These are phyloP conservation scores for Xylaria multiplex DNA, from an alignment of 2,329 filamentous ascomycete genomes.

Conservation along the genomic window DNA sequence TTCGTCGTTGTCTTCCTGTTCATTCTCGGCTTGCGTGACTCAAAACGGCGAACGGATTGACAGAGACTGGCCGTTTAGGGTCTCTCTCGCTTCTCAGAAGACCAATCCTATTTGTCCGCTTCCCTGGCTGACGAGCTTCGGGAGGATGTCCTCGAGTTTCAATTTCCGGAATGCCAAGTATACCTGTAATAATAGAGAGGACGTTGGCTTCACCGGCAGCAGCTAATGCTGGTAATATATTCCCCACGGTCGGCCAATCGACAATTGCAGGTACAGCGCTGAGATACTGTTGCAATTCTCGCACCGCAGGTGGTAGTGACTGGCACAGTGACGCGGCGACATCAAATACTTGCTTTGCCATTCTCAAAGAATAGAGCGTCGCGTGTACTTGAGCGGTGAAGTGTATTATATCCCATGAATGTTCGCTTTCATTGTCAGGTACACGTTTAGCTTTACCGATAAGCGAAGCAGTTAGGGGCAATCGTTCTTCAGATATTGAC, in stretches of 20 bases:
- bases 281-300: constrained; percentile 38
- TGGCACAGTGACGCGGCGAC: constrained; percentile 31
- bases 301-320: constrained; percentile 31
- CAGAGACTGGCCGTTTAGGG: constrained; percentile 32
- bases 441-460: constrained; percentile 43
- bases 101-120: constrained; percentile 27
- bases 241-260: constrained; percentile 45
- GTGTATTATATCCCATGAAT: constrained; percentile 69
- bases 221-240: constrained; percentile 34
- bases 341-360: constrained; percentile 61
- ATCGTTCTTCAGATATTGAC: constrained; percentile 48
- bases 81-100: constrained; percentile 23
- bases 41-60: constrained; percentile 43
- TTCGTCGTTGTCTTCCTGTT: not conserved
- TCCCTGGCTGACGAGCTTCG: constrained; percentile 21
- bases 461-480: constrained; percentile 47
- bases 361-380: constrained; percentile 69
- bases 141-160: not conserved
- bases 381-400: constrained; percentile 69
- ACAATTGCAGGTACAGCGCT: constrained; percentile 39
- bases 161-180: constrained; percentile 37
- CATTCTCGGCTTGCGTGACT: constrained; percentile 31
- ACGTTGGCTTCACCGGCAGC: constrained; percentile 28
- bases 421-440: constrained; percentile 47
- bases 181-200: constrained; percentile 33